Evolutionary conservation across 345 rosid genomes (phyloP), one percentile per base, ranked within the genome.

Genomic region (Clarkia xantiana): DNA sequence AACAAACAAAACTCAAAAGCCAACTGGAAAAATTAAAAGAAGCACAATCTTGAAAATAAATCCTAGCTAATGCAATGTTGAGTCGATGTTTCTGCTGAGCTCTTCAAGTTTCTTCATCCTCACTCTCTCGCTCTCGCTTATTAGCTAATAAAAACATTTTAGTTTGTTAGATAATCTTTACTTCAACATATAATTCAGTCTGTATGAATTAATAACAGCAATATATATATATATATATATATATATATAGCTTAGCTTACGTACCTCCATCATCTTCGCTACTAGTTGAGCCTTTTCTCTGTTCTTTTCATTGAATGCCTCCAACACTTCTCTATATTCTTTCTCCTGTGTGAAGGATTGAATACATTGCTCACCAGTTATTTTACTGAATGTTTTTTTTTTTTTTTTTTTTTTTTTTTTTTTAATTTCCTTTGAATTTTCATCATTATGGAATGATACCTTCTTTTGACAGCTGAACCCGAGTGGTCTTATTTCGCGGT

Each of bases 51-150:
- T 58, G 10, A 20, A 14, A 20, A 17, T 49, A 43, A 11, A 14
- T 17, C 45, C 58, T 55, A 73, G 13, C 58, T 55, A 73, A n/a
- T 45, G 25, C 3, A 76, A 72, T 23, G 59, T 47, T 49, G 36
- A 3, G 36, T 86, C 93, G 11, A 79, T 64, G 39, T 62, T 77
- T 69, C 67, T 81, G 82, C 77, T 86, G 71, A 90, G 76, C 60
- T 86, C 93, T 42, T 86, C 97, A 38, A 90, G 89, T 68, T 91
- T 91, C 78, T 73, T 70, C 89, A 81, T 69, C 65, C 98, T 71
- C 40, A 68, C 23, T 36, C 45, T 81, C 76, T 91, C 98, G 42
- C 98, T 91, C 69, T 91, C 93, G 9, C 68, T 56, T 52, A 71
- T 86, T 74, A 91, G 62, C 98, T 86, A 65, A 40, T 42, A n/a